Evolutionary conservation across 441 rosid genomes (phyloP), one percentile per base, ranked within the genome.

Genomic region (Syzygium syzygioides): DNA sequence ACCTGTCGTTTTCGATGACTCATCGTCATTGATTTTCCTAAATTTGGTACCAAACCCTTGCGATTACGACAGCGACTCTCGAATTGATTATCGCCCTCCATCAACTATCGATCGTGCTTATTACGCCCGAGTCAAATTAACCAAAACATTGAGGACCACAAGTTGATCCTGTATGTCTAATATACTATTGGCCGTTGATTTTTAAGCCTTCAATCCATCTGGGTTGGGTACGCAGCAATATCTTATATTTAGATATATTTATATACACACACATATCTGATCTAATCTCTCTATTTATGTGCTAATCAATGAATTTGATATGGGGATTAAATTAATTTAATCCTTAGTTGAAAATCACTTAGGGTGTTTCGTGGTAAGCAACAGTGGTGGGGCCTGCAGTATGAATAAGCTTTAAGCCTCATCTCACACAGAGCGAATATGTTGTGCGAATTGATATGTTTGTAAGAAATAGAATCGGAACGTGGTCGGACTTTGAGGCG

Each of bases 301-400:
- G 80, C 50, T 10, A 20, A 71, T 68, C 28, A 68, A 12, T 34
- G 79, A 34, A 68, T 71, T 71, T 37, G 80, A 71, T 20, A 37
- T 20, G 50, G 15, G 80, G 28, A 71, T 71, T 20, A 20, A 12
- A 71, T 71, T 71, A 71, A 28, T 71, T 37, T 71, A 71, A 71
- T 25, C 28, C 48, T 37, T 34, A 92, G 87, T 68, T 86, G 87
- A 88, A 89, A 88, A 89, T 45, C 76, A 60, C 79, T 79, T 86
- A 86, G 88, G 32, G 80, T 94, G 95, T 90, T 93, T 91, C 95
- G 92, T 57, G 62, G 86, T 90, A 89, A 91, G 93, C 93, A 93
- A 92, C 95, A 94, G 53, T 68, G 89, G 93, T 89, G 88, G 92
- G 95, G 66, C 93, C 87, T 90, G 93, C 87, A 88, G 92, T 86